Evolutionary conservation across 2,329 filamentous ascomycete genomes (phyloP).

Genomic region (Pseudogymnoascus pannorum): DNA sequence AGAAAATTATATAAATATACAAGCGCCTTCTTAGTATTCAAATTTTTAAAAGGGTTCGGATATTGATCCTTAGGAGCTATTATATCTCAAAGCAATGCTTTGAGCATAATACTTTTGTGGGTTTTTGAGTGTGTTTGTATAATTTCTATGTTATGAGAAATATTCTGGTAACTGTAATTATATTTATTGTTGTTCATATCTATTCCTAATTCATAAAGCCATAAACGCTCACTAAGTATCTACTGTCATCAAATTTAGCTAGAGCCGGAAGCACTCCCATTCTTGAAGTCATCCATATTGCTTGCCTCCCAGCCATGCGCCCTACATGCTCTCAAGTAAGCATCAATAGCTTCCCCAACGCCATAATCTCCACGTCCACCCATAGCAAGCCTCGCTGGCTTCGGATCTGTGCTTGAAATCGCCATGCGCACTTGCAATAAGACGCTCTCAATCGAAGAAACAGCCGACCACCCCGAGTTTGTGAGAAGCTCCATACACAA

Average conservation of each 20-base stretch:
- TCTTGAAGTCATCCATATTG: constrained; percentile 48
- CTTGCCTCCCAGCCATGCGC: constrained; percentile 63
- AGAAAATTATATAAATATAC: background rate
- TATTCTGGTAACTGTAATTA: background rate
- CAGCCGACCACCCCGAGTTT: constrained; percentile 72
- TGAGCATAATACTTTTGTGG: too few relatives aligned
- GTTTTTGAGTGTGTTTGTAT: too few relatives aligned
- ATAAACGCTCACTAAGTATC: too few relatives aligned
- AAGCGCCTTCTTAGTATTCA: background rate
- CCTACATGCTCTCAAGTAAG: constrained; percentile 61
- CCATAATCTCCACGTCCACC: constrained; percentile 46
- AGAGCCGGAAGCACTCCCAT: constrained; percentile 5
- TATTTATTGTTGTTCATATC: background rate
- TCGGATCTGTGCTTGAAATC: constrained; percentile 59
- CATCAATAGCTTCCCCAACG: constrained; percentile 63
- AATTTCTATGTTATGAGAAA: too few relatives aligned
- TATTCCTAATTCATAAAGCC: background rate
- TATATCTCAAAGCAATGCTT: too few relatives aligned
- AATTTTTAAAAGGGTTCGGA: background rate
- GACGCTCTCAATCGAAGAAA: constrained; percentile 67
- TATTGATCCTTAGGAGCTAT: background rate
- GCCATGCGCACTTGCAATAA: constrained; percentile 75
- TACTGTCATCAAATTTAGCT: background rate
- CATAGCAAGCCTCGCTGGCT: constrained; percentile 59
- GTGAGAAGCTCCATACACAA: constrained; percentile 81